Evolutionary conservation across 108 stramenopile genomes (phyloP), one percentile per base, ranked within the genome.

Genomic region (Phaeodactylum tricornutum): DNA sequence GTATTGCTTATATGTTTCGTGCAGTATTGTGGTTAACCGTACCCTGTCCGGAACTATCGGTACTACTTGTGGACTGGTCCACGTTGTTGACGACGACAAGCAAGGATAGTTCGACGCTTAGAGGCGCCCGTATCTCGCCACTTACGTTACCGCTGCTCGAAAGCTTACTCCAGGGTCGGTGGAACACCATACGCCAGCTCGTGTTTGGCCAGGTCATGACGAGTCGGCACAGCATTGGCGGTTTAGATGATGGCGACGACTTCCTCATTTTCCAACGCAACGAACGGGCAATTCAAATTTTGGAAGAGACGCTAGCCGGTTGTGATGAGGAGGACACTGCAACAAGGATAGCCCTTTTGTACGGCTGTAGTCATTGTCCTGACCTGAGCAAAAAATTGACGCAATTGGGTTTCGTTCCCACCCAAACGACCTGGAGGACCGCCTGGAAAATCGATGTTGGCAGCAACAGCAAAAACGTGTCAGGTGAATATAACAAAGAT

Each of bases 51-150:
- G 86, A 87, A 64, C 32, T 87, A 11, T 75, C 67, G n/a, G 63
- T 87, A 24, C 43, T 83, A 26, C 43, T 87, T 0, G 45, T 87
- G 24, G 86, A 87, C 50, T 87, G 81, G 81, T 73, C 74, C 26
- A 81, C 73, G 17, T 23, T 72, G 23, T 34, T 72, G 1, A 14
- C 43, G 46, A 5, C 54, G 29, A 51, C 39, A 23, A 34, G 57
- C 49, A 15, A 28, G 36, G n/a, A n/a, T n/a, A n/a, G n/a, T n/a
- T n/a, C n/a, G n/a, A n/a, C n/a, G n/a, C n/a, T n/a, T n/a, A n/a
- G n/a, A n/a, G 20, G 15, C n/a, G 8, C 21, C 36, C n/a, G 17
- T 26, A 16, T 38, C 14, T 40, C 34, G 9, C 52, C 30, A 61
- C 38, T 61, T 23, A 41, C 33, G 43, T 8, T 47, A 55, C 60